These are phyloP conservation scores for Colletotrichum sidae DNA, from an alignment of 2,329 filamentous ascomycete genomes.

Conservation along the genomic window DNA sequence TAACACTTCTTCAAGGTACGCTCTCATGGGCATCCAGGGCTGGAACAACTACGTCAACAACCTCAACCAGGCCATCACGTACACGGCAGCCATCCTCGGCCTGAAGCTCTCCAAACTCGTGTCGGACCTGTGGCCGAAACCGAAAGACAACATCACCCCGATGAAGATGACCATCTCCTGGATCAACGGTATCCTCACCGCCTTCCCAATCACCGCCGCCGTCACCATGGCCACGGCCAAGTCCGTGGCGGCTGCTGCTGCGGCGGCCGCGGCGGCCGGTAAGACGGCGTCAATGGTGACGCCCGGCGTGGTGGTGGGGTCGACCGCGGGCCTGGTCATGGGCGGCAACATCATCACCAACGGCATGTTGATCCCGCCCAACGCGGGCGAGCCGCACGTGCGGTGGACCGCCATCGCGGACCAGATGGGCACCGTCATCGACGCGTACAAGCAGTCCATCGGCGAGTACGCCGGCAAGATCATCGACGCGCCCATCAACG, in stretches of 20 bases:
- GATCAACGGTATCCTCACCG: slow-evolving; percentile 13
- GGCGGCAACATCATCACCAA: slow-evolving; percentile 2
- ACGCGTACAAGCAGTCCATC: background rate
- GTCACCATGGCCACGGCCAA: no score
- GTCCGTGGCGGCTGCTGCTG: no score
- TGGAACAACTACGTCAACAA: slow-evolving; percentile 38
- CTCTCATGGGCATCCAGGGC: slow-evolving; percentile 29
- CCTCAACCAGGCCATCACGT: slow-evolving; percentile 5
- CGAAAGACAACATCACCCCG: slow-evolving; percentile 2
- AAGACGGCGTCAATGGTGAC: no score
- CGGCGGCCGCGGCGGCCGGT: no score
- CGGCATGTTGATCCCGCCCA: background rate
- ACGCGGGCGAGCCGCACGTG: background rate
- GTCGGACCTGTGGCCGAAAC: slow-evolving; percentile 10
- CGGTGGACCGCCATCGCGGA: background rate
- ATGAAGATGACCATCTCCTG: background rate
- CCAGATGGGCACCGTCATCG: slow-evolving; percentile 8
- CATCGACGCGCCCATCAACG: slow-evolving; percentile 13
- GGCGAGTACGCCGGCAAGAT: background rate
- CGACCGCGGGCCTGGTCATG: no score
- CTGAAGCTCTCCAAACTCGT: slow-evolving; percentile 1
- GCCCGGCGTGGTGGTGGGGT: fast-evolving
- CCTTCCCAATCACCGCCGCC: slow-evolving; percentile 1
- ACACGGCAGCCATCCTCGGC: slow-evolving; percentile 1
- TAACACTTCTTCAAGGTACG: slow-evolving; percentile 6